Evolutionary conservation across 164 flowering plant species (phyloP), one percentile per base, ranked within the genome.

Genomic region (Magnolia changhungtana): DNA sequence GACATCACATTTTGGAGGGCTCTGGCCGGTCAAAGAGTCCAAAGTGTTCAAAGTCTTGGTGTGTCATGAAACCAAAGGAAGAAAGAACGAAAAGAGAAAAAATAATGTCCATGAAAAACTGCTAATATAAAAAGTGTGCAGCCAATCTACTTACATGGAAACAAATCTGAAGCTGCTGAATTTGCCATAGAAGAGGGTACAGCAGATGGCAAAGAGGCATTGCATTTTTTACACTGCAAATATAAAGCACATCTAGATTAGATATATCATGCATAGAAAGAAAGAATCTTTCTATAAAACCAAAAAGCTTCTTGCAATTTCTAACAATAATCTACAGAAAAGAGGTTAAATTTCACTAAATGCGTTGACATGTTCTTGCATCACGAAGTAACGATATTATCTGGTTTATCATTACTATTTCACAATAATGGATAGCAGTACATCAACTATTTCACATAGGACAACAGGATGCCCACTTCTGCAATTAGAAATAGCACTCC

Each of bases 171-270:
- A 74, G 69, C 74, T 55, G 82, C 64, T 10, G 84, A n/a, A 75
- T 70, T 79, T 13, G 74, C 75, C 55, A 77, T 71, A 50, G 83
- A 82, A 71, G 78, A 80, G 23, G 78, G 75, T 51, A 75, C 81
- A 81, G 86, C 87, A 73, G 89, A 84, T 51, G 97, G 90, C 52
- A 82, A 23, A 76, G 90, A 79, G 69, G 91, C 91, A 87, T 89
- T 87, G 88, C 98, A 95, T 72, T 90, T 91, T 82, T 93, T 95
- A 87, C 98, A 95, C 98, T 95, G 89, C 84, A 86, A 76, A 77
- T 1, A 76, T 71, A 72, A 20, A 7, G 37, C 19, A 63, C 49
- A 58, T n/a, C 37, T 16, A 59, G 66, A 76, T 77, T 45, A 74
- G 74, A 72, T 27, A 67, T 18, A 69, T 14, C 52, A 67, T 23